Evolutionary conservation across 192 early-diverging fungal genomes (phyloP).

Genomic region (Glomus cerebriforme): DNA sequence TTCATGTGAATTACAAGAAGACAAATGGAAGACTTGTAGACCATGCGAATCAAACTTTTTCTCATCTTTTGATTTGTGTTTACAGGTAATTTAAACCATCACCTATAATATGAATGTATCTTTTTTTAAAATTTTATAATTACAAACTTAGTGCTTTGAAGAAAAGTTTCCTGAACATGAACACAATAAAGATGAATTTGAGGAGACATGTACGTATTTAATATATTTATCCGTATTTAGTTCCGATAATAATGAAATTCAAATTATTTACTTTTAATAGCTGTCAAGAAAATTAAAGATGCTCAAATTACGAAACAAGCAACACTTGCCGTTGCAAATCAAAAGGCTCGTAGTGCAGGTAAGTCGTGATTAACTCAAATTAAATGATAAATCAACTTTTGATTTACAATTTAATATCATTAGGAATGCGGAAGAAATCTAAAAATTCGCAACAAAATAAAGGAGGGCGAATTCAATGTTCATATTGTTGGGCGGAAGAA

Average conservation of each 20-base stretch:
- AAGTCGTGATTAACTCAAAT: background rate
- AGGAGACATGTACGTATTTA: slow-evolving; percentile 52
- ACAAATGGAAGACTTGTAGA: slow-evolving; percentile 65
- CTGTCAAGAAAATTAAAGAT: slow-evolving; percentile 48
- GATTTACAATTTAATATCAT: background rate
- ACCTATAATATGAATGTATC: background rate
- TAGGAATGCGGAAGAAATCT: slow-evolving; percentile 17
- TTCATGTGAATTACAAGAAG: slow-evolving; percentile 53
- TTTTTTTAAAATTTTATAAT: background rate
- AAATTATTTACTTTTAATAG: slow-evolving; percentile 25
- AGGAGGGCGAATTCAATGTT: slow-evolving; percentile 43
- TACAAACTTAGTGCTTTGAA: slow-evolving; percentile 48
- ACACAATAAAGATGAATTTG: slow-evolving; percentile 56
- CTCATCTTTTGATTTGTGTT: slow-evolving; percentile 72
- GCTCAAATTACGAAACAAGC: slow-evolving; percentile 44
- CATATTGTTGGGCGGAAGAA: slow-evolving; percentile 63
- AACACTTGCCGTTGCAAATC: slow-evolving; percentile 40
- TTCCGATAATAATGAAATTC: background rate
- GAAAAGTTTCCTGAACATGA: slow-evolving; percentile 50
- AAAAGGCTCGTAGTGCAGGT: slow-evolving; percentile 40
- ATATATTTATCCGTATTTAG: background rate
- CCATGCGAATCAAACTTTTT: slow-evolving; percentile 67
- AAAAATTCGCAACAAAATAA: slow-evolving; percentile 16
- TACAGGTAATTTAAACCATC: slow-evolving; percentile 42
- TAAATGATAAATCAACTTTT: background rate